Conservation (phyloP, 352 stramenopile genomes). For the Pythium phragmiticola region DNA sequence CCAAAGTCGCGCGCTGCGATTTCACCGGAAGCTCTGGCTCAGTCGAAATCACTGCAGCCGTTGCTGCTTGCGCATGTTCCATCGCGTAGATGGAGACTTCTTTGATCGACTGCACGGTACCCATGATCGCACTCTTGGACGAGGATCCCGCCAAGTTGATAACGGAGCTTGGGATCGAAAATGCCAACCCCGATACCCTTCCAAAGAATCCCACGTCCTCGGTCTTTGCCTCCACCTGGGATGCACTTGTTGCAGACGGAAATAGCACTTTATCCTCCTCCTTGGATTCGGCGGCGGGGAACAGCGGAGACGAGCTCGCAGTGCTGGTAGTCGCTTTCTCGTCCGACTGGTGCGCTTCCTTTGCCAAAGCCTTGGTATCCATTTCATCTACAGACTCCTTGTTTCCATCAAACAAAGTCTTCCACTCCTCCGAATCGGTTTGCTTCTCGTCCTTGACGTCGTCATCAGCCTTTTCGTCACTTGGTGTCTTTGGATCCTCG, state of each 20-base stretch:
- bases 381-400: not conserved
- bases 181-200: slow-evolving; percentile 51
- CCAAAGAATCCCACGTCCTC: slow-evolving; percentile 53
- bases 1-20: slow-evolving; percentile 12
- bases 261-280: slow-evolving; percentile 24
- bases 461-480: slow-evolving; percentile 5
- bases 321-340: slow-evolving; percentile 15
- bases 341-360: slow-evolving; percentile 6
- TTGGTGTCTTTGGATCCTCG: slow-evolving; percentile 1
- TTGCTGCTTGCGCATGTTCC: slow-evolving; percentile 70
- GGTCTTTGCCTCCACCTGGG: slow-evolving; percentile 20
- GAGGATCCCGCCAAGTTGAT: slow-evolving; percentile 62
- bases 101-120: slow-evolving; percentile 71
- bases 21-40: slow-evolving; percentile 39
- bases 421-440: slow-evolving; percentile 31
- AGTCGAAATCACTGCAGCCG: slow-evolving; percentile 48
- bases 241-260: not conserved
- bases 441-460: slow-evolving; percentile 17
- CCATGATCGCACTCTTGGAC: slow-evolving; percentile 65
- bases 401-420: slow-evolving; percentile 33
- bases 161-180: slow-evolving; percentile 61
- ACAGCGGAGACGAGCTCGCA: slow-evolving; percentile 6
- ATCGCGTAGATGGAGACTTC: slow-evolving; percentile 73
- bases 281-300: slow-evolving; percentile 24
- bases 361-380: not conserved